Base-by-base conservation (phyloP, 257 asterid genomes). In the Capsicum chinense region DNA sequence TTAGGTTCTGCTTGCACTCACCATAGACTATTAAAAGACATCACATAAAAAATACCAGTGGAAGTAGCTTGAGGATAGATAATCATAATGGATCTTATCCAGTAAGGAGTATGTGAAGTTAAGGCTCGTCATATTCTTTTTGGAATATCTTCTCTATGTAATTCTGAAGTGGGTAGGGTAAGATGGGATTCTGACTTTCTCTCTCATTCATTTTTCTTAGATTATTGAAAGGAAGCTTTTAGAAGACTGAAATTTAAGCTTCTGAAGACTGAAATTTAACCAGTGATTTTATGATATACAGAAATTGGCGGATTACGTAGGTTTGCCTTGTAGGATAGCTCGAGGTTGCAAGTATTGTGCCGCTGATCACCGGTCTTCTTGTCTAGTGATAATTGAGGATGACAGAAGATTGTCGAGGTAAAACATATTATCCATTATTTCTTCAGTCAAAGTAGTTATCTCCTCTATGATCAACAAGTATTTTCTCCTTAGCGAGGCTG, bases 251-350 rank as follows among this genome's bases (percentile, higher is more conserved):
- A 73, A 71, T n/a, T 82, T 88, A 57, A 71, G 42, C 42, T 39
- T 39, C 5, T 1, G 47, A 50, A 74, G 17, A 74, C 47, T 8
- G 14, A 21, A 73, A 71, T 47, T 82, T 88, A 57, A 71, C 62
- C 7, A 1, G 16, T 13, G 57, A 74, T 79, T 66, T 71, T 83
- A 86, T 80, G 85, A 60, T 86, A 59, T 88, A 83, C 97, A 95
- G 99, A 95, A 90, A 90, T 90, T 97, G 90, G 99, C 99, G 37
- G 98, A 97, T 85, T 92, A 93, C 50, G 96, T 97, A 84, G 99
- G 99, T 70, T 90, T 97, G 91, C 99, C 98, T 69, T 97, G 99
- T 88, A 94, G 98, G 88, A 93, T 97, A 67, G 99, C 97, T 88
- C 92, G 95, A 84, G 97, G 99, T 83, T 97, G 99, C 92, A 93